phyloP scores from a whole-genome alignment of 164 flowering plant species.

The Liriodendron chinense region DNA sequence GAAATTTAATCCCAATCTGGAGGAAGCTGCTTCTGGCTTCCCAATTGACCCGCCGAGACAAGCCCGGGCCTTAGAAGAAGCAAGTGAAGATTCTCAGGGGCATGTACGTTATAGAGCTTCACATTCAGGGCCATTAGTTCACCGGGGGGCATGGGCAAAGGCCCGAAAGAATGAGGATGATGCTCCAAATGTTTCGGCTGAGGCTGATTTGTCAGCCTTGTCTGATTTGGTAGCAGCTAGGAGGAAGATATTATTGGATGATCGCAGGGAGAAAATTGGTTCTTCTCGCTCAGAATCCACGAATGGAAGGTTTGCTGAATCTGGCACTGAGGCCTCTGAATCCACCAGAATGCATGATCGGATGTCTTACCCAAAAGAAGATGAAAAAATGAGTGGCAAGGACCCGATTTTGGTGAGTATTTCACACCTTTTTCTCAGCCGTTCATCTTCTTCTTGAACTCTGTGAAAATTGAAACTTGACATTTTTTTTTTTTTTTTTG shows the following conservation, averaged over 20 bases:
- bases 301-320: conserved; percentile 64
- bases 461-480: background rate
- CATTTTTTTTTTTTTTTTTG: no score
- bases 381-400: conserved; percentile 44
- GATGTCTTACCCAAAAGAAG: conserved; percentile 46
- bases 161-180: conserved; percentile 56
- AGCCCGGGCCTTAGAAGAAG: conserved; percentile 58
- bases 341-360: conserved; percentile 45
- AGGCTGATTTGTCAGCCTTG: conserved; percentile 53
- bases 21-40: conserved; percentile 94
- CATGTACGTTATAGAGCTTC: conserved; percentile 68
- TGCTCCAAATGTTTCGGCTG: conserved; percentile 57
- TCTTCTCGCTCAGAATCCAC: conserved; percentile 45
- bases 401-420: conserved; percentile 75
- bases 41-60: conserved; percentile 93
- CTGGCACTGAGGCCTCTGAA: conserved; percentile 59
- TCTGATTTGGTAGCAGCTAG: conserved; percentile 66
- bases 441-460: background rate
- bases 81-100: conserved; percentile 38
- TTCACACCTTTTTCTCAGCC: background rate
- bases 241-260: conserved; percentile 52
- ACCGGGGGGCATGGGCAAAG: conserved; percentile 77
- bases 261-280: conserved; percentile 45
- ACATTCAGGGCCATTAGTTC: conserved; percentile 87
- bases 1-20: conserved; percentile 79